Percentiles rank a stretch among this genome's conserved stretches.
Conservation (phyloP, 2,329 filamentous ascomycete genomes). For the Lojkania enalia region DNA sequence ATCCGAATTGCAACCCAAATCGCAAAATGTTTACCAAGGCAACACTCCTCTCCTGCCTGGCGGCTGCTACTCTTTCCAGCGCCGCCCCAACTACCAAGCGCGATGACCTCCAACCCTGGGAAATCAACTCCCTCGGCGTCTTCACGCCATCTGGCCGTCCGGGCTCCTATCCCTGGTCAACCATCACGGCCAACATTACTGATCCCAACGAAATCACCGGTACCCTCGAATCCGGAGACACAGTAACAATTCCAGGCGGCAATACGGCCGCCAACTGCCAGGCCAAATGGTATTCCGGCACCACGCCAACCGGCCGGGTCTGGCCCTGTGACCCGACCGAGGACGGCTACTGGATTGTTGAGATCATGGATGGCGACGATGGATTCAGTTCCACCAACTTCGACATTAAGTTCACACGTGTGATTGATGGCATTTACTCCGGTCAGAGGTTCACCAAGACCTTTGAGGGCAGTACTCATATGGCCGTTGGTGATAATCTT, state of each 20-base stretch:
- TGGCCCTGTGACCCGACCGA: conserved; percentile 28
- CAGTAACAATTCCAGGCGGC: conserved; percentile 21
- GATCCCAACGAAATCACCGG: conserved; percentile 27
- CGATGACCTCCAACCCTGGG: conserved; percentile 21
- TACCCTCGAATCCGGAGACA: background rate
- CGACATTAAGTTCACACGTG: conserved; percentile 28
- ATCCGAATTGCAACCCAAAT: no score
- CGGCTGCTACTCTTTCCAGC: conserved; percentile 1
- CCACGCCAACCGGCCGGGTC: conserved; percentile 21
- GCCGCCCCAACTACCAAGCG: conserved; percentile 16
- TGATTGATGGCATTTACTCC: conserved; percentile 16
- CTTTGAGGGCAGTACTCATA: conserved; percentile 19
- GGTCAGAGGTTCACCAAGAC: conserved; percentile 19
- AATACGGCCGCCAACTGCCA: conserved; percentile 26
- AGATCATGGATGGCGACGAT: conserved; percentile 14
- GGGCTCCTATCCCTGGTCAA: conserved; percentile 23
- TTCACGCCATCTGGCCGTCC: conserved; percentile 23
- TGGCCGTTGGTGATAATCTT: conserved; percentile 21
- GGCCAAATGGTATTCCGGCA: conserved; percentile 27
- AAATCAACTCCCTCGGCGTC: conserved; percentile 19
- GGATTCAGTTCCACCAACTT: conserved; percentile 19
- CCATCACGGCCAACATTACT: conserved; percentile 27
- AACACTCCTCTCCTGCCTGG: conserved; percentile 9
- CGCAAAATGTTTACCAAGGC: conserved; percentile 2
- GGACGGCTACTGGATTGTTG: conserved; percentile 30